A percentile compares a stretch with the other conserved stretches of the same genome.
phyloP scores from a whole-genome alignment of 108 stramenopile genomes.

The Nannochloropsis gaditana region DNA sequence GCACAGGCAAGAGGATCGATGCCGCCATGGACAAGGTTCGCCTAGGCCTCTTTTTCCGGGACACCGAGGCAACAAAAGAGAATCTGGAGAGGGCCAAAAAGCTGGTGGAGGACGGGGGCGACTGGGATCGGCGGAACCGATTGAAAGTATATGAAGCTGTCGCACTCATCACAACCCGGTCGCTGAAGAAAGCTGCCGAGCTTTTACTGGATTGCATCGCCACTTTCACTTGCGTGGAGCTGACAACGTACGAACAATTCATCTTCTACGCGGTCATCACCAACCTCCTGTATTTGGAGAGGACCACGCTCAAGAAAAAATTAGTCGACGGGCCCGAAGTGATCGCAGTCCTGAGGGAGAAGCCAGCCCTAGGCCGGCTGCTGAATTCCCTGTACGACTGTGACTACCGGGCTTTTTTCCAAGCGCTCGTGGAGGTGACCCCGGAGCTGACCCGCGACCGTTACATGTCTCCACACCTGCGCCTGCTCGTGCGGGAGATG shows the following conservation, averaged over 20 bases:
- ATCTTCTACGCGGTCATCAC: conserved; percentile 79
- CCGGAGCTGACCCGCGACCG: conserved; percentile 67
- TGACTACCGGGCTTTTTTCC: conserved; percentile 83
- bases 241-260: conserved; percentile 84
- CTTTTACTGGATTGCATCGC: conserved; percentile 84
- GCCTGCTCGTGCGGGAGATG: conserved; percentile 79
- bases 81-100: conserved; percentile 55
- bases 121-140: conserved; percentile 99
- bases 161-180: conserved; percentile 65
- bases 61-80: conserved; percentile 57
- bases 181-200: conserved; percentile 71
- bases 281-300: conserved; percentile 71
- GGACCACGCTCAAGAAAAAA: conserved; percentile 70
- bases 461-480: conserved; percentile 61
- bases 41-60: conserved; percentile 73
- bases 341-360: conserved; percentile 68
- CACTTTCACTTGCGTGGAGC: conserved; percentile 90
- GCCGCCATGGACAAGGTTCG: conserved; percentile 80
- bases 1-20: conserved; percentile 91
- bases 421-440: conserved; percentile 77
- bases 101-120: conserved; percentile 65
- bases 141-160: conserved; percentile 77
- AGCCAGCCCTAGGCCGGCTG: conserved; percentile 68
- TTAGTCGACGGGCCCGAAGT: conserved; percentile 96
- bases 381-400: conserved; percentile 83